Evolutionary conservation across 768 basidiomycete genomes (phyloP).

Genomic region (Cantharellus anzutake): DNA sequence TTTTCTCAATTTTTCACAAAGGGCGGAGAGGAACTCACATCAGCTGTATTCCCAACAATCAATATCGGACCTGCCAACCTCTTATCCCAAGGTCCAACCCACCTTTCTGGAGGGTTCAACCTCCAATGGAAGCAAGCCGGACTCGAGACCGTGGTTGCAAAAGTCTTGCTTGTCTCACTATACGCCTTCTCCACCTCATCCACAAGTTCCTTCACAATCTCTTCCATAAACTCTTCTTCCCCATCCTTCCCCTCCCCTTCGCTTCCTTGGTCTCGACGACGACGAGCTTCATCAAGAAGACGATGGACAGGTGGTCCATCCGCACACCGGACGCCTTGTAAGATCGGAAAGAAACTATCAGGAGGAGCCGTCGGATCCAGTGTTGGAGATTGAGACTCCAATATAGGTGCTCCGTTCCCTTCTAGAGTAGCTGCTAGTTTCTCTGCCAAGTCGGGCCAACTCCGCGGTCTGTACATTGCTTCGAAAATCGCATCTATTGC

Average conservation of each 20-base stretch:
- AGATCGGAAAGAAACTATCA: no score
- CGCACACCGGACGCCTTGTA: slow-evolving; percentile 16
- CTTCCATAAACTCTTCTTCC: background rate
- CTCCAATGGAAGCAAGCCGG: background rate
- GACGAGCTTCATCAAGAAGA: background rate
- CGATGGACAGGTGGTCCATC: slow-evolving; percentile 12
- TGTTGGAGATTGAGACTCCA: slow-evolving; percentile 5
- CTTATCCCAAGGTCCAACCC: background rate
- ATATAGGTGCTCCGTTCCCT: slow-evolving; percentile 13
- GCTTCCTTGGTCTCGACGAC: background rate
- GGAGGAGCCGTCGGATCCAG: slow-evolving; percentile 4
- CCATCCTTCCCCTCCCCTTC: no score
- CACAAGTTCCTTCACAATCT: slow-evolving; percentile 14
- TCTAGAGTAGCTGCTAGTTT: slow-evolving; percentile 12
- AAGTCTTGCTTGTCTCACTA: background rate
- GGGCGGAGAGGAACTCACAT: background rate
- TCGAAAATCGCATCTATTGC: slow-evolving; percentile 7
- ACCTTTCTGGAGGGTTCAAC: background rate
- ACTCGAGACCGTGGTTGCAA: background rate
- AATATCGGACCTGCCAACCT: slow-evolving; percentile 3
- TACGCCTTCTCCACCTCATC: background rate
- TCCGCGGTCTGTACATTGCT: slow-evolving; percentile 10
- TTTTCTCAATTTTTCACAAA: no score
- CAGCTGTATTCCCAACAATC: slow-evolving; percentile 4
- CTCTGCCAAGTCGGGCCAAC: slow-evolving; percentile 12